Evolutionary conservation across 192 early-diverging fungal genomes (phyloP), one percentile per base, ranked within the genome.

Genomic region (Backusella liffmaniae): DNA sequence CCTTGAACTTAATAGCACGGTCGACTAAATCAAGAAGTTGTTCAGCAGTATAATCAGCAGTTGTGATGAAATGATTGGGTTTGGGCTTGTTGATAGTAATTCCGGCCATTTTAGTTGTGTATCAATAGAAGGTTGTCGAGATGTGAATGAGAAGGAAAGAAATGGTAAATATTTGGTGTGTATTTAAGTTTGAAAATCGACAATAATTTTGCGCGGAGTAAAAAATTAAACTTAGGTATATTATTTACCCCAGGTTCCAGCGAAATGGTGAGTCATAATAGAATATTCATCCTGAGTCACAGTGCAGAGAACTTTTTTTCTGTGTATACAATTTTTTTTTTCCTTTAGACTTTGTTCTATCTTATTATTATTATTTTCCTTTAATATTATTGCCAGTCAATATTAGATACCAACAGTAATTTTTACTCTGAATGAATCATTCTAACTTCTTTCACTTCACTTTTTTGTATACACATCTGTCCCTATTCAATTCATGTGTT

Each of bases 1-100:
- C 84, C 79, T 99, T 98, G 73, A 96, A 85, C 46, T 94, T 86
- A 30, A 94, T 89, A 0, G 97, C 92, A 7, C 89, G 89, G 23
- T 89, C 84, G 23, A 99, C 87, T 46, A 99, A 83, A 13, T 89
- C 83, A 16, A 91, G 86, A 73, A 99, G 91, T 73, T 96, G 92
- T 39, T 91, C 82, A 16, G 91, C 80, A 4, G 92, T 87, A 70
- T 94, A 92, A 83, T 97, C 96, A 13, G 89, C 88, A 78, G 96
- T 89, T 4, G 95, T 94, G 76, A 96, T 79, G 44, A 96, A 89
- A 75, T 96, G 93, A 49, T 74, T 46, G 5, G 80, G 85, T 41
- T 77, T 81, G 26, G 62, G 4, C 13, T 53, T 16, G 13, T 65
- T 73, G 8, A 65, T 65, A n/a, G 32, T 29, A n/a, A 71, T 71